Evolutionary conservation across 2,329 filamentous ascomycete genomes (phyloP).

Genomic region (Lachnellula subtilissima): DNA sequence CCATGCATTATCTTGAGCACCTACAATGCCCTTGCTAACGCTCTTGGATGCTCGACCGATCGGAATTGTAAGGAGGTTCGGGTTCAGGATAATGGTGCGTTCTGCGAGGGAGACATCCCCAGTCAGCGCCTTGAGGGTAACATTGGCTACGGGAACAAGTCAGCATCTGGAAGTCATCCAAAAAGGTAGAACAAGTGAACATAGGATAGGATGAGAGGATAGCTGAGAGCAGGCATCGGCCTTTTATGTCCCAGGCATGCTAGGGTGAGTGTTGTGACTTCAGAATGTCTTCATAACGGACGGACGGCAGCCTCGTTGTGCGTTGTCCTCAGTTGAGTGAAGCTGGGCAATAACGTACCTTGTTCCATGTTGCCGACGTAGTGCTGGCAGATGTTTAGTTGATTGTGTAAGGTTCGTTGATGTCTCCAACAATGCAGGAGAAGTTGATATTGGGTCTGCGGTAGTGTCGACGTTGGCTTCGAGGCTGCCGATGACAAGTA

Average conservation of each 20-base stretch:
- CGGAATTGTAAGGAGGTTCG: conserved; percentile 8
- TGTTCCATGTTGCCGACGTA: too few species aligned
- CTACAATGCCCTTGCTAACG: conserved; percentile 38
- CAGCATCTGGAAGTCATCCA: conserved; percentile 1
- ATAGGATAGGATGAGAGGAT: neutral
- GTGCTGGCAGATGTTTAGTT: too few species aligned
- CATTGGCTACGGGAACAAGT: conserved; percentile 15
- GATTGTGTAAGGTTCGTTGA: too few species aligned
- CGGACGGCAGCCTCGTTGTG: too few species aligned
- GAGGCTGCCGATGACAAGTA: neutral
- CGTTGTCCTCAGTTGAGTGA: too few species aligned
- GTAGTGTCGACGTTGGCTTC: neutral
- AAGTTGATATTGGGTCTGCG: neutral
- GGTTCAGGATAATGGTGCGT: conserved; percentile 23
- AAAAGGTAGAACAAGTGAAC: neutral
- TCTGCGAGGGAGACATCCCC: conserved; percentile 17
- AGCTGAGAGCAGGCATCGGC: neutral
- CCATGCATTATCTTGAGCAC: conserved; percentile 53
- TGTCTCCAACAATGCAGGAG: too few species aligned
- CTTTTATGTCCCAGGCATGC: too few species aligned
- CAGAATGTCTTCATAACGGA: too few species aligned
- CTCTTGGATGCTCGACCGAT: conserved; percentile 46
- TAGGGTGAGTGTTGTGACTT: too few species aligned
- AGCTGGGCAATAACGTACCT: too few species aligned
- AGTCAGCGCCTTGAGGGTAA: conserved; percentile 22